phyloP scores from a whole-genome alignment of 352 stramenopile species.

The Phytophthora niederhauseri region DNA sequence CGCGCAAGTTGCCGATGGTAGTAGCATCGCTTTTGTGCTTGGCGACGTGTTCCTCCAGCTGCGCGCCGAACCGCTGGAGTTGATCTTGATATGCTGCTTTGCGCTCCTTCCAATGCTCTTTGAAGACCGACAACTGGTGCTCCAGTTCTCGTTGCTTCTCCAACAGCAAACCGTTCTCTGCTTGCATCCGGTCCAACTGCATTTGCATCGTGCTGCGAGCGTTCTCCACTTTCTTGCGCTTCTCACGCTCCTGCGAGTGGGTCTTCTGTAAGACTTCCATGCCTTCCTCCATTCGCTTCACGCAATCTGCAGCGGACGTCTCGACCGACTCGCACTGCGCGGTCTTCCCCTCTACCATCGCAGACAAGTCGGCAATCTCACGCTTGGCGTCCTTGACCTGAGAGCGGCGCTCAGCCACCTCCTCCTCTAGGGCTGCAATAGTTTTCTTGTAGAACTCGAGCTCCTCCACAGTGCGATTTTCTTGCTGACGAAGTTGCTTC shows the following conservation, averaged over 20 bases:
- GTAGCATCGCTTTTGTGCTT: constrained; percentile 47
- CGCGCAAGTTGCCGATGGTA: constrained; percentile 44
- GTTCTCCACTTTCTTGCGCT: constrained; percentile 57
- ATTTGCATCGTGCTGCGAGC: constrained; percentile 39
- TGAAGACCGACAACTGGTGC: constrained; percentile 33
- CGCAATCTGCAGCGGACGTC: constrained; percentile 50
- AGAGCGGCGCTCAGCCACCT: constrained; percentile 32
- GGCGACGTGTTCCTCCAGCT: constrained; percentile 41
- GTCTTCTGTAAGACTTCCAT: constrained; percentile 42
- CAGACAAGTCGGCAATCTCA: constrained; percentile 38
- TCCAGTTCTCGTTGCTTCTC: constrained; percentile 47
- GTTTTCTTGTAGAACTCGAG: constrained; percentile 44
- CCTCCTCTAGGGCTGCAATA: constrained; percentile 45
- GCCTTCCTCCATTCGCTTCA: constrained; percentile 47
- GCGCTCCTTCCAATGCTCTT: constrained; percentile 54
- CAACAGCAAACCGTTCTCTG: constrained; percentile 33
- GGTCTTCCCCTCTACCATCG: constrained; percentile 44
- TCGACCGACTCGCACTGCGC: constrained; percentile 48
- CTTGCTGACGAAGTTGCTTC: constrained; percentile 51
- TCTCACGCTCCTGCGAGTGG: constrained; percentile 46
- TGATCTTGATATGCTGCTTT: constrained; percentile 56
- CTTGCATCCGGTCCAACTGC: constrained; percentile 46
- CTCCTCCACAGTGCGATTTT: constrained; percentile 40
- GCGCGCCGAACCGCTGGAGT: constrained; percentile 32
- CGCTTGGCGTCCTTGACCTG: constrained; percentile 44